Base-by-base conservation (phyloP, 2,329 filamentous ascomycete species). In the Botrytis deweyae region DNA sequence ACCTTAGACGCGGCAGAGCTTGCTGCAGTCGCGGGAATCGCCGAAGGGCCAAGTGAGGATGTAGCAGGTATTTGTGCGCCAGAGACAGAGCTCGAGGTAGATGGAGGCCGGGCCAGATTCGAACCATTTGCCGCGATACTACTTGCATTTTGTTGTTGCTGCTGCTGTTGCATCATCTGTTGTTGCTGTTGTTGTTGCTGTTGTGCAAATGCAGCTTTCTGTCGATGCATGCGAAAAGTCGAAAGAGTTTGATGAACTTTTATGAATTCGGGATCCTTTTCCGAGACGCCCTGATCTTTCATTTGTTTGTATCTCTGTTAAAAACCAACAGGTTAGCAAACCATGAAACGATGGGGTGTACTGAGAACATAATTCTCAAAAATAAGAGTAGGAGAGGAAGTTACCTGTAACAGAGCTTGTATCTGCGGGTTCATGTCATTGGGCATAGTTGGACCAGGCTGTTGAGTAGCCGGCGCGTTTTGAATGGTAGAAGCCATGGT, bases 191-290 rank as follows among this genome's bases (percentile, higher is more conserved):
- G 88, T 72, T 88, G 75, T 20, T 75, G 72, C 49, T 83, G 80
- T 72, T 86, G 76, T 44, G 71, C 59, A 40, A 52, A 68, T 68
- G 29, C 71, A 68, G 49, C 63, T 72, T 80, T 78, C 70, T 79
- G 76, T 4, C 76, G 88, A 78, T 90, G 88, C 76, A 90, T 88
- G 77, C 93, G 92, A 72, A 97, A 88, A 78, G 87, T 90, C 55
- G 88, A 83, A 76, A 98, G 87, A 75, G 97, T 90, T 75, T 92
- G 90, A 72, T 93, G 91, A 46, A 91, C 89, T 83, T 96, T 97
- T 80, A 95, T 88, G 80, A 92, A 95, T 82, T 98, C 95, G 64
- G 95, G 95, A 80, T 98, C 94, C 73, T 88, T 92, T 73, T 90
- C 88, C 59, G 93, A 89, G 38, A 97, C 91, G 78, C 95, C 95